These are phyloP conservation scores for Hygrophoropsis aurantiaca DNA, from an alignment of 768 basidiomycete species.

Conservation along the genomic window DNA sequence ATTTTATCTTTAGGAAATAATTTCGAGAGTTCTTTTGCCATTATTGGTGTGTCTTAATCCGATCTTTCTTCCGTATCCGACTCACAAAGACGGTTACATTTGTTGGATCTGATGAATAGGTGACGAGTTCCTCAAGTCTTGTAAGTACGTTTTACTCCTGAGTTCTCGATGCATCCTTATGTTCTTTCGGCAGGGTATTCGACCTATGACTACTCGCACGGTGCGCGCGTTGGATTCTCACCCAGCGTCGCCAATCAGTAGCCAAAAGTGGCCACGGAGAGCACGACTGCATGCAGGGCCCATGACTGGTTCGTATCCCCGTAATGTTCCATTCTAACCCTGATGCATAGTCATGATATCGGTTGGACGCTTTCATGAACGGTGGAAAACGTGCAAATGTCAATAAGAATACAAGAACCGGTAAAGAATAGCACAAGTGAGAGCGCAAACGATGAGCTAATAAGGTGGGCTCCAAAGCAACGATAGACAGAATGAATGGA, in stretches of 20 bases:
- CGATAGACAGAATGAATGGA: no score
- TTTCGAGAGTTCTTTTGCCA: slow-evolving; percentile 53
- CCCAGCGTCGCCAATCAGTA: slow-evolving; percentile 48
- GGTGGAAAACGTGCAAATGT: no score
- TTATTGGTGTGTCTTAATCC: slow-evolving; percentile 44
- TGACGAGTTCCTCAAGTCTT: slow-evolving; percentile 67
- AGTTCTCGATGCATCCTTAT: neutral
- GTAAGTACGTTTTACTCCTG: slow-evolving; percentile 34
- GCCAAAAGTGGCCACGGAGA: no score
- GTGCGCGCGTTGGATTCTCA: slow-evolving; percentile 56
- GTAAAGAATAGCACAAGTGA: no score
- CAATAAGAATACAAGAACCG: no score
- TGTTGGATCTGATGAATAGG: slow-evolving; percentile 32
- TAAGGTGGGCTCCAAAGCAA: no score
- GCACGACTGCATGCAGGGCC: no score
- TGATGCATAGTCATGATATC: no score
- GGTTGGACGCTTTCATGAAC: no score
- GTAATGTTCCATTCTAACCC: no score
- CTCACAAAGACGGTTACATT: slow-evolving; percentile 11
- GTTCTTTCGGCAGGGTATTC: slow-evolving; percentile 48
- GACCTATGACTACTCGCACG: slow-evolving; percentile 57
- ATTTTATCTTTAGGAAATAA: slow-evolving; percentile 46
- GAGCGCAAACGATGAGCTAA: no score
- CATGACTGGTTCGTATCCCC: no score
- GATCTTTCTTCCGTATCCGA: neutral